Conservation (phyloP, 164 flowering plant genomes). For the Stephania japonica region DNA sequence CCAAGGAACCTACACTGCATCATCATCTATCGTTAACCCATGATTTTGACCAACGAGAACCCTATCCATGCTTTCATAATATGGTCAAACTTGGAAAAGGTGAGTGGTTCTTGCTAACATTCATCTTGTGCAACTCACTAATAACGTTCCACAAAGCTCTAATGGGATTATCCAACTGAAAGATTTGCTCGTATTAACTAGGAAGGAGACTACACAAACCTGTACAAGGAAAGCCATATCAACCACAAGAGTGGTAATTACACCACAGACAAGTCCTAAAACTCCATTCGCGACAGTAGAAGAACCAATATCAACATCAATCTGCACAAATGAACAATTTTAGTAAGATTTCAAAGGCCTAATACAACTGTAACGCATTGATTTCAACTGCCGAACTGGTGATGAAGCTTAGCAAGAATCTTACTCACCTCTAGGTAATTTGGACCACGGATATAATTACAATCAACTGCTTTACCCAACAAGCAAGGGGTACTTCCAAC, state of each 20-base stretch:
- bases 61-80: no score
- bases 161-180: neutral
- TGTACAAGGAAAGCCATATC: conserved; percentile 99
- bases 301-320: conserved; percentile 98
- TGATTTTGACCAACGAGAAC: no score
- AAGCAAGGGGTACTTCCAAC: conserved; percentile 99
- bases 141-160: neutral
- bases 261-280: conserved; percentile 92
- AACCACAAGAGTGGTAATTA: conserved; percentile 88
- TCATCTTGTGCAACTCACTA: neutral
- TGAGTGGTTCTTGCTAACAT: no score
- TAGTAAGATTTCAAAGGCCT: conserved; percentile 1
- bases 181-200: neutral
- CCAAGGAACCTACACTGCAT: no score
- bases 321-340: conserved; percentile 38
- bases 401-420: neutral
- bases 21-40: no score
- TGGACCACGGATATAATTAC: conserved; percentile 90
- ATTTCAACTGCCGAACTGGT: neutral
- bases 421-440: conserved; percentile 77
- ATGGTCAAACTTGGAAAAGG: no score
- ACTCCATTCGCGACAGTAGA: conserved; percentile 99
- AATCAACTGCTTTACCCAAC: conserved; percentile 95
- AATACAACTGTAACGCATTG: neutral
- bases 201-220: conserved; percentile 33